These are phyloP conservation scores for Solanum tacnaense DNA, from an alignment of 257 asterid genomes.

Conservation along the genomic window DNA sequence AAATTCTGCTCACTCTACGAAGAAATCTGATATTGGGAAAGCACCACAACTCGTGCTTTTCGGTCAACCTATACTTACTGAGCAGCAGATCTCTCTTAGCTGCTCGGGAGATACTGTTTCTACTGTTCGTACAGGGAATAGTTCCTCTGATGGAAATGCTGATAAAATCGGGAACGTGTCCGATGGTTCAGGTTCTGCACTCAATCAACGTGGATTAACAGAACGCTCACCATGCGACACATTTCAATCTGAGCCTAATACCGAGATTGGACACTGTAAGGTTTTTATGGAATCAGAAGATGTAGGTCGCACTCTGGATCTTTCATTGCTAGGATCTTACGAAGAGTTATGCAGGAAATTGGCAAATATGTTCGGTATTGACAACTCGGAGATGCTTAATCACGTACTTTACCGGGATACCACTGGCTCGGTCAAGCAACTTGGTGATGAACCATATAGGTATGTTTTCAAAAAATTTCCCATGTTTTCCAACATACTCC, in stretches of 20 bases:
- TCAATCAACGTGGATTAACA: conserved; percentile 20
- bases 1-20: conserved; percentile 23
- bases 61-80: conserved; percentile 59
- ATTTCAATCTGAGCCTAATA: conserved; percentile 25
- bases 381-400: conserved; percentile 37
- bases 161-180: conserved; percentile 31
- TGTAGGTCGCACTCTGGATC: conserved; percentile 69
- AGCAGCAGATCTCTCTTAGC: conserved; percentile 46
- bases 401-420: conserved; percentile 46
- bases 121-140: conserved; percentile 26
- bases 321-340: conserved; percentile 50
- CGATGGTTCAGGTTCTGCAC: conserved; percentile 41
- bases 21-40: conserved; percentile 22
- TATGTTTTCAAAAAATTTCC: conserved; percentile 1
- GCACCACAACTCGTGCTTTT: conserved; percentile 51
- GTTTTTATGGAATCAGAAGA: conserved; percentile 79
- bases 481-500: background rate
- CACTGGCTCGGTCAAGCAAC: conserved; percentile 42
- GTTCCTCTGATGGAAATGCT: conserved; percentile 37
- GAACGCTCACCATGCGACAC: conserved; percentile 32
- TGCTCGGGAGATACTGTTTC: conserved; percentile 40
- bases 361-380: conserved; percentile 48
- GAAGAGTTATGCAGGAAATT: conserved; percentile 50
- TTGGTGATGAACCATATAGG: conserved; percentile 66
- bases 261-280: conserved; percentile 60